These are phyloP conservation scores for Camellia japonica DNA, from an alignment of 148 eudicot genomes.

Conservation along the genomic window DNA sequence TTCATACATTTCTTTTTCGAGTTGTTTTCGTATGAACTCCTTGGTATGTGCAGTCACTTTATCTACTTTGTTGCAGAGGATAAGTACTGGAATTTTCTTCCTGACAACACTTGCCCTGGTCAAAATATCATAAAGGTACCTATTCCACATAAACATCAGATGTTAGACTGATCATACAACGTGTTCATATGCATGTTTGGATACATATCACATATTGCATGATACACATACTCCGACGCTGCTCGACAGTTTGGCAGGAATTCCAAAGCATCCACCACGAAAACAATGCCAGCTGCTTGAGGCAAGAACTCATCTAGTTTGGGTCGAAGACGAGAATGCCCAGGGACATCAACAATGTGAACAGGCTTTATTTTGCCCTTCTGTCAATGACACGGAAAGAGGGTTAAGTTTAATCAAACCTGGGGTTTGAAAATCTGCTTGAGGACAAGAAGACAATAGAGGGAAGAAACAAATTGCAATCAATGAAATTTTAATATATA, in stretches of 20 bases:
- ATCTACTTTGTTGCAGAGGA: conserved; percentile 90
- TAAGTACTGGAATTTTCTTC: conserved; percentile 71
- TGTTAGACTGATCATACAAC: not conserved
- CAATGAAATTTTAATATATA: too few species aligned
- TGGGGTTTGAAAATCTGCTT: not conserved
- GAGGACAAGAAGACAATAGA: not conserved
- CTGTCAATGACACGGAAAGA: conserved; percentile 30
- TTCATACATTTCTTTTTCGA: conserved; percentile 93
- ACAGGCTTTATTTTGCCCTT: conserved; percentile 73
- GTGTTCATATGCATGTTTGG: not conserved
- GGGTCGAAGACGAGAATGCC: conserved; percentile 87
- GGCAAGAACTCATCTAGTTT: conserved; percentile 90
- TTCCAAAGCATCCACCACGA: conserved; percentile 89
- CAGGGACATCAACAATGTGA: conserved; percentile 91
- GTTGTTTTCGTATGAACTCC: conserved; percentile 89
- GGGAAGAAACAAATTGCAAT: not conserved
- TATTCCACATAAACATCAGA: conserved; percentile 19
- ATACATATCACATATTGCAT: not conserved
- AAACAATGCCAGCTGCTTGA: conserved; percentile 80
- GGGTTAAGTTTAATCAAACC: not conserved
- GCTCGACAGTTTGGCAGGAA: conserved; percentile 78
- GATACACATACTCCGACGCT: conserved; percentile 71
- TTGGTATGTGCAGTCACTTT: conserved; percentile 92
- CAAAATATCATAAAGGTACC: conserved; percentile 84
- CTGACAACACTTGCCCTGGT: conserved; percentile 76